phyloP scores from a whole-genome alignment of 768 basidiomycete genomes.

The Termitomyces sp. region DNA sequence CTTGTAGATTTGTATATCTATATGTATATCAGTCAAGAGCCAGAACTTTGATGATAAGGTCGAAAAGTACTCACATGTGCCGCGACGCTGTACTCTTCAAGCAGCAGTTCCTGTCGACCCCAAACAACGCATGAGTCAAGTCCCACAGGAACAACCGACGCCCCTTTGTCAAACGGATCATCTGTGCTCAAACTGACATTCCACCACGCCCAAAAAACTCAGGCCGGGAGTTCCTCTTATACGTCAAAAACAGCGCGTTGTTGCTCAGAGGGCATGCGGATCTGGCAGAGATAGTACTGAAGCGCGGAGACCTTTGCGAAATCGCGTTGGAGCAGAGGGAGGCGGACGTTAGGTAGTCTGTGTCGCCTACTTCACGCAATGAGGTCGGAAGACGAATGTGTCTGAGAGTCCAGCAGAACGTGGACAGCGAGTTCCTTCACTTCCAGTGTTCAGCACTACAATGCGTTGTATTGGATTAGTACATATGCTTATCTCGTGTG shows the following conservation, averaged over 20 bases:
- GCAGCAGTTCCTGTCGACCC: conserved; percentile 68
- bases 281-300: conserved; percentile 97
- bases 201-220: conserved; percentile 93
- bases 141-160: conserved; percentile 9
- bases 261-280: conserved; percentile 96
- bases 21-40: background rate
- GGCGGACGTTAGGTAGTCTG: conserved; percentile 93
- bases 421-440: too few species aligned
- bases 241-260: conserved; percentile 94
- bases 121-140: background rate
- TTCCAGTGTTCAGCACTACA: too few species aligned
- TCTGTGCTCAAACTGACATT: conserved; percentile 97
- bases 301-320: conserved; percentile 98
- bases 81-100: conserved; percentile 97
- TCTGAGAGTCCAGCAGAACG: conserved; percentile 38
- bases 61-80: conserved; percentile 66
- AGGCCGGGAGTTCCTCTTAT: conserved; percentile 94
- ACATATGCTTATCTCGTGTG: too few species aligned
- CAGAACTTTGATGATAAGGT: too few species aligned
- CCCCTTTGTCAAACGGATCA: conserved; percentile 93
- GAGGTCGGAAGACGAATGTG: conserved; percentile 95
- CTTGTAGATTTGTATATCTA: conserved; percentile 94
- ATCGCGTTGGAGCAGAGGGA: conserved; percentile 97
- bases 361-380: conserved; percentile 96
- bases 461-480: too few species aligned